A percentile compares a stretch with the other conserved stretches of the same genome.
Evolutionary conservation across 2,329 filamentous ascomycete species (phyloP).

Genomic region (Trichocomaceae sp.): DNA sequence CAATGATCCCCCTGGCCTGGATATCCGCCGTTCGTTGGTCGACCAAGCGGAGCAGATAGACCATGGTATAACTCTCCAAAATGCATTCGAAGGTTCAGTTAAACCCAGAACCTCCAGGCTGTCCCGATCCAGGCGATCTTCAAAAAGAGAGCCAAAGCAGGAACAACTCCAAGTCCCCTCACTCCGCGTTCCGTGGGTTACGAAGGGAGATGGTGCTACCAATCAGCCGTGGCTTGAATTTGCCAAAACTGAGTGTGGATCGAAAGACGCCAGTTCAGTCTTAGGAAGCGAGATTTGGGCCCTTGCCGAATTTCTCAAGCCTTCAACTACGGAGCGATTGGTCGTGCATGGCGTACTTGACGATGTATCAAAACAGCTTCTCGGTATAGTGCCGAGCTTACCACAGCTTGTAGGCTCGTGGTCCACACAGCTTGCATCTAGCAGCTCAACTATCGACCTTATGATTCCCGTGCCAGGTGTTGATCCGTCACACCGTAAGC

Average conservation of each 20-base stretch:
- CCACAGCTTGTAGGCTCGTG: slow-evolving; percentile 50
- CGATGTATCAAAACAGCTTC: slow-evolving; percentile 25
- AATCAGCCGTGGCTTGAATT: slow-evolving; percentile 31
- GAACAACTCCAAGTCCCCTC: not conserved
- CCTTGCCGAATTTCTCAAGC: slow-evolving; percentile 41
- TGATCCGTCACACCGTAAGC: slow-evolving; percentile 21
- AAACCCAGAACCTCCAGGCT: not conserved
- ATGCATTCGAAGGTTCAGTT: not conserved
- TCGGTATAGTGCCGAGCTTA: slow-evolving; percentile 21
- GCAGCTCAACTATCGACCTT: slow-evolving; percentile 52
- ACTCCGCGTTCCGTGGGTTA: slow-evolving; percentile 11
- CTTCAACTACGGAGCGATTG: slow-evolving; percentile 37
- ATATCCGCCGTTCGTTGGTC: slow-evolving; percentile 18
- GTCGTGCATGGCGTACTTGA: slow-evolving; percentile 21
- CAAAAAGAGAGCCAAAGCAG: not conserved
- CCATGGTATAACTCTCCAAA: not conserved
- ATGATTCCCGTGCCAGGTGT: slow-evolving; percentile 26
- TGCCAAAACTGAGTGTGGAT: slow-evolving; percentile 12
- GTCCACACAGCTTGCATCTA: slow-evolving; percentile 45
- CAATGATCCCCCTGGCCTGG: slow-evolving; percentile 12
- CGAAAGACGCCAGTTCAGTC: slow-evolving; percentile 21
- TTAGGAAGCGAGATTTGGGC: slow-evolving; percentile 43
- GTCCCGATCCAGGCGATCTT: not conserved
- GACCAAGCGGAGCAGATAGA: not conserved
- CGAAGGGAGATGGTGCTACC: slow-evolving; percentile 14